A percentile compares a stretch with the other conserved stretches of the same genome.
These are phyloP conservation scores for Trypanosomatidae sp. DNA, from an alignment of 208 protist species.

Conservation along the genomic window DNA sequence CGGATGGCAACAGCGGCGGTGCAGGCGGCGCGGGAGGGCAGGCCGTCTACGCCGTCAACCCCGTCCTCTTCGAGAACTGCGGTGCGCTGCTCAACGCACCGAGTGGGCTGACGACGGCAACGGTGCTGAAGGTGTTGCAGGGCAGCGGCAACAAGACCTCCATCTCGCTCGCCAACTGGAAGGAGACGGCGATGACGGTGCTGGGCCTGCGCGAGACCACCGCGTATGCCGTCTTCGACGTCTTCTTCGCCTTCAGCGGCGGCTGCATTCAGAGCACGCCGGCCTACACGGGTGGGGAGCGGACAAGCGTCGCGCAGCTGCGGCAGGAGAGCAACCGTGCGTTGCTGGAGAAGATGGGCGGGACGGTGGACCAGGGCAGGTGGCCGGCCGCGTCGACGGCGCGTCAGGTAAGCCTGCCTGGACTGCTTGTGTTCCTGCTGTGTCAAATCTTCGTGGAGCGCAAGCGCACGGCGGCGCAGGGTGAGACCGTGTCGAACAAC, in stretches of 20 bases:
- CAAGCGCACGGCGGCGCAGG: too few species aligned
- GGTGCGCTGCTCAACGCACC: constrained; percentile 72
- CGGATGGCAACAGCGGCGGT: too few species aligned
- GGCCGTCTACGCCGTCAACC: too few species aligned
- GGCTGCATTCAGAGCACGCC: constrained; percentile 74
- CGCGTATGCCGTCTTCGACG: constrained; percentile 85
- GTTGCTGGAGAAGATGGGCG: constrained; percentile 86
- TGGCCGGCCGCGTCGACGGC: constrained; percentile 68
- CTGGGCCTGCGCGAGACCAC: constrained; percentile 64
- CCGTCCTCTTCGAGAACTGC: constrained; percentile 82
- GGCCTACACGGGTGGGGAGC: constrained; percentile 39
- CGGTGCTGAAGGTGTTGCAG: constrained; percentile 75
- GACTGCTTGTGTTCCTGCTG: constrained; percentile 82
- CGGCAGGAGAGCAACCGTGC: constrained; percentile 79
- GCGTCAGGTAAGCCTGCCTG: constrained; percentile 78
- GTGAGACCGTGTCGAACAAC: too few species aligned
- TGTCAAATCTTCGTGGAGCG: constrained; percentile 84
- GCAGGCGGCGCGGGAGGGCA: too few species aligned
- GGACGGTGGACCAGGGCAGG: constrained; percentile 63
- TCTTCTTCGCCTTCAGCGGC: constrained; percentile 82
- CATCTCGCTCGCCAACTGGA: constrained; percentile 80
- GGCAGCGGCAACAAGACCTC: constrained; percentile 65
- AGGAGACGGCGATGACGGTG: constrained; percentile 63
- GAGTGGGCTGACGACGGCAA: constrained; percentile 66
- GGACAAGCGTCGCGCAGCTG: constrained; percentile 66